A percentile compares a stretch with the other conserved stretches of the same genome.
Evolutionary conservation across 345 rosid species (phyloP).

Genomic region (Viola odorata): DNA sequence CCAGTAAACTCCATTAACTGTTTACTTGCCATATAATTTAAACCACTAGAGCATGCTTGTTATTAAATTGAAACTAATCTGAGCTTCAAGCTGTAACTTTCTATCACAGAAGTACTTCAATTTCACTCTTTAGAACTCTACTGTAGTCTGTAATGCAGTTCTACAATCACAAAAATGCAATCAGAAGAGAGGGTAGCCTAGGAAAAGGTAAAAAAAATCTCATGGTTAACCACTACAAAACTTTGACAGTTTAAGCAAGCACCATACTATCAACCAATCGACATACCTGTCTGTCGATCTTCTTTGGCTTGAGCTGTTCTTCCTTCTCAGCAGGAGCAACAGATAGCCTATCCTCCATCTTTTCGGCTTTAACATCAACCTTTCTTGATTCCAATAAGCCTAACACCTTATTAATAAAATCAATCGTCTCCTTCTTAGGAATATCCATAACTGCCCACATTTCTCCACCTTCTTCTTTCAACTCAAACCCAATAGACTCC

Average conservation of each 20-base stretch:
- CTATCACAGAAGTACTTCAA: not conserved
- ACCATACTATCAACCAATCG: not conserved
- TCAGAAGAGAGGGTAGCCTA: too few species aligned
- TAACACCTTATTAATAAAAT: constrained; percentile 39
- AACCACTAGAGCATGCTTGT: too few species aligned
- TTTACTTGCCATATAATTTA: too few species aligned
- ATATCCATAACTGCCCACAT: constrained; percentile 72
- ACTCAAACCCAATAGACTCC: constrained; percentile 60
- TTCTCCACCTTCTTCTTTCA: constrained; percentile 70
- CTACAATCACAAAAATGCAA: too few species aligned
- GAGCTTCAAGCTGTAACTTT: too few species aligned
- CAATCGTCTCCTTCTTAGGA: constrained; percentile 40
- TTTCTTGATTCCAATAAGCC: constrained; percentile 47
- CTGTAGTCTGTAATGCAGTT: too few species aligned
- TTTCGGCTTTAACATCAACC: constrained; percentile 20
- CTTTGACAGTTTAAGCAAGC: not conserved
- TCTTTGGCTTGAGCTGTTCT: constrained; percentile 42
- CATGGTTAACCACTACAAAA: too few species aligned
- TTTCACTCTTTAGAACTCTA: not conserved
- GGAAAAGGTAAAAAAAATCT: too few species aligned
- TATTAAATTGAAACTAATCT: too few species aligned
- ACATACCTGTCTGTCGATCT: constrained; percentile 75
- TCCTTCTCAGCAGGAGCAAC: constrained; percentile 28
- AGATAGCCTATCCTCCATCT: constrained; percentile 28
- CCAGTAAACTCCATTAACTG: too few species aligned